Percentiles rank a stretch among this genome's conserved stretches.
Evolutionary conservation across 345 rosid species (phyloP).

Genomic region (Hibiscus trionum): DNA sequence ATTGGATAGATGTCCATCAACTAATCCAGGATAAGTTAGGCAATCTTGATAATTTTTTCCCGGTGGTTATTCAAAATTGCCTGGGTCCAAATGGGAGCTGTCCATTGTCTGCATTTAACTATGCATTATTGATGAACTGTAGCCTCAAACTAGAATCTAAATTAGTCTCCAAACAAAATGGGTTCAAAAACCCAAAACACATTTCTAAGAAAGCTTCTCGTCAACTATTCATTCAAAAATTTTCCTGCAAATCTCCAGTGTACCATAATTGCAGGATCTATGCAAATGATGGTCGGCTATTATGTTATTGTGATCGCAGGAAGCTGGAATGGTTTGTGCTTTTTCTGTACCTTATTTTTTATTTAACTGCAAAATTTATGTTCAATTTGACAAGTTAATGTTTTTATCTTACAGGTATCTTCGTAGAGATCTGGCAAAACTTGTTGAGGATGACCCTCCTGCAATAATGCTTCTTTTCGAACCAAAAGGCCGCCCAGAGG

Average conservation of each 20-base stretch:
- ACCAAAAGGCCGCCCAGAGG: conserved; percentile 97
- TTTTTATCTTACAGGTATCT: conserved; percentile 49
- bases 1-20: conserved; percentile 44
- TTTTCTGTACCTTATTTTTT: conserved; percentile 6
- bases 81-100: conserved; percentile 74
- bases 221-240: conserved; percentile 73
- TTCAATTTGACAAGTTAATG: conserved; percentile 4
- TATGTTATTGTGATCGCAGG: conserved; percentile 84
- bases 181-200: conserved; percentile 42
- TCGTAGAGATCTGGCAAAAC: conserved; percentile 69
- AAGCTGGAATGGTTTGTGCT: conserved; percentile 82
- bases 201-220: conserved; percentile 65
- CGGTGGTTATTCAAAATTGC: conserved; percentile 52
- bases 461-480: conserved; percentile 89
- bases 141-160: conserved; percentile 32
- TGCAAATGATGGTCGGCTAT: conserved; percentile 85
- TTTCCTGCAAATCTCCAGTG: conserved; percentile 88
- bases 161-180: conserved; percentile 42
- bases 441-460: conserved; percentile 62
- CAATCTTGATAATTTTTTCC: conserved; percentile 37
- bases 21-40: conserved; percentile 36
- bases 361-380: no score
- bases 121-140: conserved; percentile 51
- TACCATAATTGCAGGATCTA: conserved; percentile 38
- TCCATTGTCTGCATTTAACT: conserved; percentile 55